phyloP scores from a whole-genome alignment of 441 rosid species.

The Syzygium malaccense region DNA sequence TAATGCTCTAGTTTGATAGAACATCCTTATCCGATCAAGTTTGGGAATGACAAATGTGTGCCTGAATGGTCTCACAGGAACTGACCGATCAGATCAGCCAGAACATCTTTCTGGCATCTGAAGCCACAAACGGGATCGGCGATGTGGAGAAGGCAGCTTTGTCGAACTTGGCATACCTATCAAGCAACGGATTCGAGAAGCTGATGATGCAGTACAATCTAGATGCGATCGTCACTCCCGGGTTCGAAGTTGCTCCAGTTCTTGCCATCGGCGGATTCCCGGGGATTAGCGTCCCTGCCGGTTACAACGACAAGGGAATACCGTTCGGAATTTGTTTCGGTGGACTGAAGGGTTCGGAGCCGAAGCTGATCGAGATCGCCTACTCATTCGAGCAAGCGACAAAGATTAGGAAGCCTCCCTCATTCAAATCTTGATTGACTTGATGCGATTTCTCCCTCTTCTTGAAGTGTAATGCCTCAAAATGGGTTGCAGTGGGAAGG shows the following conservation, averaged over 20 bases:
- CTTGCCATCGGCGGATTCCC: slow-evolving; percentile 65
- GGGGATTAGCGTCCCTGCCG: slow-evolving; percentile 60
- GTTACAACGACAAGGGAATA: slow-evolving; percentile 33
- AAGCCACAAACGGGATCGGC: slow-evolving; percentile 31
- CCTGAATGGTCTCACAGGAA: slow-evolving; percentile 24
- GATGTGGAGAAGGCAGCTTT: slow-evolving; percentile 23
- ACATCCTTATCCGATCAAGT: not conserved
- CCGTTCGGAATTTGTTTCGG: slow-evolving; percentile 60
- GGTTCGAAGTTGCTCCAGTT: slow-evolving; percentile 10
- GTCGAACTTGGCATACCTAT: slow-evolving; percentile 12
- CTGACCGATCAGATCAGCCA: slow-evolving; percentile 38
- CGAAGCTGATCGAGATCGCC: slow-evolving; percentile 62
- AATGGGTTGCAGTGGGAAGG: not conserved
- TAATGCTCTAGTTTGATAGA: not conserved
- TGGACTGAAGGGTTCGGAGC: slow-evolving; percentile 50
- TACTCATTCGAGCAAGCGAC: slow-evolving; percentile 66
- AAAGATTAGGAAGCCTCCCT: slow-evolving; percentile 44
- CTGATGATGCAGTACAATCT: slow-evolving; percentile 22
- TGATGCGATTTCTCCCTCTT: not conserved
- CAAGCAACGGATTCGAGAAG: slow-evolving; percentile 46
- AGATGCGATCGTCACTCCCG: slow-evolving; percentile 39
- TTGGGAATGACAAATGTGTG: not conserved
- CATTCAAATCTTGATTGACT: not conserved
- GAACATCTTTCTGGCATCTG: slow-evolving; percentile 28
- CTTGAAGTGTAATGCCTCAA: not conserved